Percentiles rank a stretch among this genome's conserved stretches.
Conservation (phyloP, 768 basidiomycete genomes). For the Guyanaporus albipodus region DNA sequence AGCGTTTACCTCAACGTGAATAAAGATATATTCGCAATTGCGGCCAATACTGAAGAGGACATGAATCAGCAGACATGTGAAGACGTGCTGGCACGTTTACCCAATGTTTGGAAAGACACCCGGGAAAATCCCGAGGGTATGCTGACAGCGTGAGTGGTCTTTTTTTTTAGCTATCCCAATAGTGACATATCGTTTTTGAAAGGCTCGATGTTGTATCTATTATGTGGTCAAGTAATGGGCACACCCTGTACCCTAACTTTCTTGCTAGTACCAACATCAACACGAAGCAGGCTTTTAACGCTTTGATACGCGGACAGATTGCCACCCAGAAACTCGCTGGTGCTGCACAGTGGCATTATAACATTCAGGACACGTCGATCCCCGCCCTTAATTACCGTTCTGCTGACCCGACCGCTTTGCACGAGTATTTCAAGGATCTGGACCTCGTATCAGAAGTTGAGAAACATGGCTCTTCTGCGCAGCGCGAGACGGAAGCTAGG, state of each 20-base stretch:
- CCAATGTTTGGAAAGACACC: conserved; percentile 51
- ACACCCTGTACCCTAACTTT: conserved; percentile 51
- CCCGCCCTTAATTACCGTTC: conserved; percentile 39
- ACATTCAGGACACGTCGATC: conserved; percentile 44
- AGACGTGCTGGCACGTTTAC: conserved; percentile 50
- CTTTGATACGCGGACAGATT: conserved; percentile 47
- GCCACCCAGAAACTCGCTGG: conserved; percentile 35
- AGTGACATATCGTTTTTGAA: background rate
- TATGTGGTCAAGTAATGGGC: conserved; percentile 44
- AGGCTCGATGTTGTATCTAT: conserved; percentile 65
- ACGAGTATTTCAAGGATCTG: conserved; percentile 40
- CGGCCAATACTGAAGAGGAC: conserved; percentile 29
- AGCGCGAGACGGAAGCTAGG: conserved; percentile 50
- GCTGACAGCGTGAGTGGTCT: conserved; percentile 52
- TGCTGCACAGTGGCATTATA: conserved; percentile 51
- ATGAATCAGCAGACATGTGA: conserved; percentile 38
- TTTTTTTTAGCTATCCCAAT: background rate
- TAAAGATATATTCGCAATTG: conserved; percentile 40
- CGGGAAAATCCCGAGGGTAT: conserved; percentile 49
- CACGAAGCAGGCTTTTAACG: conserved; percentile 49
- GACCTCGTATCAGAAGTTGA: conserved; percentile 39
- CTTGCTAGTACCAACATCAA: conserved; percentile 52
- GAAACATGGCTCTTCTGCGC: conserved; percentile 38
- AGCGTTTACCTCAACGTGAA: conserved; percentile 13
- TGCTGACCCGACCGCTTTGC: conserved; percentile 31